phyloP scores from a whole-genome alignment of 495 filamentous ascomycete species.

The Podospora anserina region DNA sequence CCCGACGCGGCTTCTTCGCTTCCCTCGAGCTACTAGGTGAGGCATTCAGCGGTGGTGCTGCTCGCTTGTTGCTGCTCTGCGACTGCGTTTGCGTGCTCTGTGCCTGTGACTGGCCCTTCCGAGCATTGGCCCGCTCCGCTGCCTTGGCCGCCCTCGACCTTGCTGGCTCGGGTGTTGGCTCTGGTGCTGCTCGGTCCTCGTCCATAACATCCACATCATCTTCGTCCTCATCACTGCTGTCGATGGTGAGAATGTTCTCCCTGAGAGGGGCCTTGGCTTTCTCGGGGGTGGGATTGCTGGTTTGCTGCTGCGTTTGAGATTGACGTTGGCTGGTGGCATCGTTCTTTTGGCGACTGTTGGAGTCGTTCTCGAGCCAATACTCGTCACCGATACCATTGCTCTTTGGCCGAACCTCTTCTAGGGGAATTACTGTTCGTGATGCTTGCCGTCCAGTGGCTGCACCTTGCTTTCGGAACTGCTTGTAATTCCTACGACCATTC shows the following conservation, averaged over 20 bases:
- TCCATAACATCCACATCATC: constrained; percentile 12
- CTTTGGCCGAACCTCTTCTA: constrained; percentile 76
- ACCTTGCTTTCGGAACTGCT: constrained; percentile 72
- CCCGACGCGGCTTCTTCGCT: constrained; percentile 44
- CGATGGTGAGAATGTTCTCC: constrained; percentile 27
- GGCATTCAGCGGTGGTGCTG: constrained; percentile 29
- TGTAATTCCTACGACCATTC: constrained; percentile 98
- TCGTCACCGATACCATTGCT: constrained; percentile 82
- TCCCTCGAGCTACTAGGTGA: constrained; percentile 24
- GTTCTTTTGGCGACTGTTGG: constrained; percentile 26
- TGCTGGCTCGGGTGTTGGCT: constrained; percentile 21
- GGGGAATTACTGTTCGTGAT: constrained; percentile 63
- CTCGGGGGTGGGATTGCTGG: background rate
- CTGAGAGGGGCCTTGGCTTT: constrained; percentile 10
- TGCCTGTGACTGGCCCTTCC: constrained; percentile 21
- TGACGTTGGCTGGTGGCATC: constrained; percentile 18
- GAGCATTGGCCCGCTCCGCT: constrained; percentile 30
- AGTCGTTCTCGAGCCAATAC: constrained; percentile 64
- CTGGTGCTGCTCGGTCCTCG: background rate
- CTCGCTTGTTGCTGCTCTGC: constrained; percentile 19
- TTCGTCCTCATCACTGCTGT: constrained; percentile 44
- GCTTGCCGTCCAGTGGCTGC: constrained; percentile 47
- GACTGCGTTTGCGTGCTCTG: constrained; percentile 36
- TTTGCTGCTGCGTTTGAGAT: constrained; percentile 13
- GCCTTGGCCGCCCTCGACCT: constrained; percentile 31